Evolutionary conservation across 129 eudicot genomes (phyloP).

Genomic region (Lonicera japonica): DNA sequence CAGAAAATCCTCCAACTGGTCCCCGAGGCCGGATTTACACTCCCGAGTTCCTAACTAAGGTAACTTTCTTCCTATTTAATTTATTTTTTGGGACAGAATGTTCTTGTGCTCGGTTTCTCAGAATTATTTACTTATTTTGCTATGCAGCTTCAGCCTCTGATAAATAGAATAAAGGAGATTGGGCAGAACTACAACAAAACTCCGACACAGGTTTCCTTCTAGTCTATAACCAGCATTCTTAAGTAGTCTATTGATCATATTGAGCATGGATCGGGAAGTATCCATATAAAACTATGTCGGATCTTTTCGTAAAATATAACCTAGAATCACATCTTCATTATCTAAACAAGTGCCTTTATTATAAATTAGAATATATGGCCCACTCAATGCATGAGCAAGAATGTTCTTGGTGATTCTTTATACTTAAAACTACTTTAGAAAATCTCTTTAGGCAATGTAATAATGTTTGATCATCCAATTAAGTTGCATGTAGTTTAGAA

Average conservation of each 20-base stretch:
- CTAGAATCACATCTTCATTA: too few relatives aligned
- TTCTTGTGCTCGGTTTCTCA: neutral
- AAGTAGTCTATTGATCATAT: neutral
- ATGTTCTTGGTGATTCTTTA: too few relatives aligned
- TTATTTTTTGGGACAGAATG: neutral
- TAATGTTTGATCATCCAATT: too few relatives aligned
- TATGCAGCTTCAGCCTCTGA: conserved; percentile 83
- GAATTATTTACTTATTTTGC: neutral
- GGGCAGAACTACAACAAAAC: conserved; percentile 77
- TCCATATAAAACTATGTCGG: too few relatives aligned
- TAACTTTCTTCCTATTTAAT: conserved; percentile 8
- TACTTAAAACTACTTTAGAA: too few relatives aligned
- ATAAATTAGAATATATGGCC: too few relatives aligned
- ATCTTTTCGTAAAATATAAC: too few relatives aligned
- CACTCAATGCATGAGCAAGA: too few relatives aligned
- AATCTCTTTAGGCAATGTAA: too few relatives aligned
- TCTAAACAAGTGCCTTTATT: too few relatives aligned
- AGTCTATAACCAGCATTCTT: neutral
- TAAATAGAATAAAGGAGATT: conserved; percentile 81
- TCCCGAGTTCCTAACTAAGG: conserved; percentile 69
- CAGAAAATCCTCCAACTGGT: conserved; percentile 85
- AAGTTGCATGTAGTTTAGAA: too few relatives aligned
- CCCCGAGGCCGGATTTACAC: conserved; percentile 95
- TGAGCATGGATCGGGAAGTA: too few relatives aligned
- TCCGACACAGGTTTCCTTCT: conserved; percentile 68